These are phyloP conservation scores for Mycothermus thermophilus DNA, from an alignment of 495 filamentous ascomycete genomes.

Conservation along the genomic window DNA sequence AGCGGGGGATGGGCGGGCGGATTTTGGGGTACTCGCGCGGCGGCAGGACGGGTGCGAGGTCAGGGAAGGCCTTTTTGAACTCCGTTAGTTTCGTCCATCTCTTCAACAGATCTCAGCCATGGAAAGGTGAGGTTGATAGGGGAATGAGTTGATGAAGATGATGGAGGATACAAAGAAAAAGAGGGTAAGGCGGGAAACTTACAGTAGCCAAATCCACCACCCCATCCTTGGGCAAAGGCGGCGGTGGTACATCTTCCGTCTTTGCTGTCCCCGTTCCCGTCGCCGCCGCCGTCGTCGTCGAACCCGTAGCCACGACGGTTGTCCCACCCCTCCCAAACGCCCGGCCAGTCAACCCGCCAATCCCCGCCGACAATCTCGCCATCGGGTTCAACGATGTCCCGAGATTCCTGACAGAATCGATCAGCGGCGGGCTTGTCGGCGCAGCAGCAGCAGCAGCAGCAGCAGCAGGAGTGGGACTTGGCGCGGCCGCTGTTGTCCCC, in stretches of 20 bases:
- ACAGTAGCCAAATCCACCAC: slow-evolving; percentile 37
- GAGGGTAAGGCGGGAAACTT: slow-evolving; percentile 8
- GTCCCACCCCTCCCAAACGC: slow-evolving; percentile 71
- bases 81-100: background rate
- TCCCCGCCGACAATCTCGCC: slow-evolving; percentile 52
- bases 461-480: slow-evolving; percentile 16
- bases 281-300: slow-evolving; percentile 15
- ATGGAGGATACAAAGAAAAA: background rate
- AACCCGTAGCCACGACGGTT: too few species aligned
- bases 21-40: slow-evolving; percentile 41
- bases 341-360: slow-evolving; percentile 44
- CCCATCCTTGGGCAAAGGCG: slow-evolving; percentile 16
- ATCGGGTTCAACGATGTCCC: slow-evolving; percentile 76
- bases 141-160: too few species aligned
- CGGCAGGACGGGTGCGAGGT: slow-evolving; percentile 38
- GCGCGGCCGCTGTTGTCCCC: background rate
- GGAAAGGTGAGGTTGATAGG: too few species aligned
- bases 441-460: background rate
- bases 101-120: too few species aligned
- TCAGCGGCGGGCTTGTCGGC: slow-evolving; percentile 41
- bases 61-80: slow-evolving; percentile 41
- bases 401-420: slow-evolving; percentile 74
- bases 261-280: slow-evolving; percentile 4
- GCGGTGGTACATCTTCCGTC: too few species aligned
- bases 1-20: slow-evolving; percentile 60